A percentile compares a stretch with the other conserved stretches of the same genome.
Conservation (phyloP, 2,329 filamentous ascomycete genomes). For the Aspergillus carbonarius region DNA sequence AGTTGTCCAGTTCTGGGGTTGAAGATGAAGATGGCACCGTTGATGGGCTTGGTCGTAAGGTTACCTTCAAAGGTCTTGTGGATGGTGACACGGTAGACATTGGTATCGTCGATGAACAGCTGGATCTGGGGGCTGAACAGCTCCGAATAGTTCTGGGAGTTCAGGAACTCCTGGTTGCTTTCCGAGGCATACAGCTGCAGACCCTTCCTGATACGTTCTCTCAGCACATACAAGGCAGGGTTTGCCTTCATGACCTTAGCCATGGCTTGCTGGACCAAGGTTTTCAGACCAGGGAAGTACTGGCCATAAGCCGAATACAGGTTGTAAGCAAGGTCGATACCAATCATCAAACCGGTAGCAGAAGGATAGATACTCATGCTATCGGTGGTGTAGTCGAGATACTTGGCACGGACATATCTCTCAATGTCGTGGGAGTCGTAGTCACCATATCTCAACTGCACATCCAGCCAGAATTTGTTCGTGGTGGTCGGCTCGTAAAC, state of each 20-base stretch:
- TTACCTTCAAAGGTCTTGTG: slow-evolving; percentile 99
- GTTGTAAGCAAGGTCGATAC: slow-evolving; percentile 96
- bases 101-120: slow-evolving; percentile 98
- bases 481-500: slow-evolving; percentile 89
- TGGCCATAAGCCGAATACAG: slow-evolving; percentile 97
- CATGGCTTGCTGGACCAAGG: slow-evolving; percentile 96
- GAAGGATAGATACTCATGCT: slow-evolving; percentile 99
- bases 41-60: slow-evolving; percentile 98
- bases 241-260: slow-evolving; percentile 99
- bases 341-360: slow-evolving; percentile 94
- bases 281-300: slow-evolving; percentile 97
- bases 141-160: slow-evolving; percentile 99
- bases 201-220: slow-evolving; percentile 97
- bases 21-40: slow-evolving; percentile 99
- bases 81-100: slow-evolving; percentile 98
- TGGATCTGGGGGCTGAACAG: slow-evolving; percentile 99
- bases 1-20: slow-evolving; percentile 97
- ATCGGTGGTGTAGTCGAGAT: slow-evolving; percentile 97
- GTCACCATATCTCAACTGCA: slow-evolving; percentile 93
- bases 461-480: slow-evolving; percentile 99
- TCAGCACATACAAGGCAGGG: slow-evolving; percentile 89
- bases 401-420: slow-evolving; percentile 94
- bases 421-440: slow-evolving; percentile 99
- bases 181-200: slow-evolving; percentile 96
- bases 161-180: slow-evolving; percentile 98